Percentiles rank a stretch among this genome's conserved stretches.
Conservation (phyloP, 768 basidiomycete genomes). For the Collybiopsis confluens region DNA sequence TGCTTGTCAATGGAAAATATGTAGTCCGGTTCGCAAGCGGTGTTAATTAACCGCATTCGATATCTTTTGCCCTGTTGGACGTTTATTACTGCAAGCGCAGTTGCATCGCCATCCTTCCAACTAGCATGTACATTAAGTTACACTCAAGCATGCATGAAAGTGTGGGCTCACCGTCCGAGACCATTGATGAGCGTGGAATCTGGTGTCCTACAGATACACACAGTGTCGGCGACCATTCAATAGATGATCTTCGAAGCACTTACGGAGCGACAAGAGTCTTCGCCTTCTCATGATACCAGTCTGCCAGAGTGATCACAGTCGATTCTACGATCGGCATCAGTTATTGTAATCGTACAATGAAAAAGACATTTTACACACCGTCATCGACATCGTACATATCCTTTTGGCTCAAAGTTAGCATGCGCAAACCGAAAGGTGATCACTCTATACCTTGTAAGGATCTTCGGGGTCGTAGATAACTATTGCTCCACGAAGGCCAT, state of each 20-base stretch:
- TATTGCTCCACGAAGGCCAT: slow-evolving; percentile 11
- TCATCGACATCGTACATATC: slow-evolving; percentile 18
- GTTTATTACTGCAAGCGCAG: slow-evolving; percentile 38
- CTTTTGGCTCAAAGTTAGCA: no score
- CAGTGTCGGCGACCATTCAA: not conserved
- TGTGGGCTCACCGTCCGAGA: not conserved
- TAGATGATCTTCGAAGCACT: no score
- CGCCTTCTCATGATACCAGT: slow-evolving; percentile 1
- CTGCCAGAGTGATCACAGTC: slow-evolving; percentile 7
- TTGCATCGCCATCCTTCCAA: no score
- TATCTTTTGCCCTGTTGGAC: slow-evolving; percentile 39
- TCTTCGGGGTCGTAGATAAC: slow-evolving; percentile 15
- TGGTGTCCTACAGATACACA: not conserved
- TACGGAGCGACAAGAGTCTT: no score
- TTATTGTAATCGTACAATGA: not conserved
- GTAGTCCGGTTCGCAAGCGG: slow-evolving; percentile 37
- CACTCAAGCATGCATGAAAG: not conserved
- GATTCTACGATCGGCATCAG: not conserved
- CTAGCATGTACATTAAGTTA: no score
- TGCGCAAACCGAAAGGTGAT: no score
- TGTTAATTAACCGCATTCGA: slow-evolving; percentile 48
- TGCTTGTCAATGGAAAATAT: slow-evolving; percentile 42
- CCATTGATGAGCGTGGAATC: slow-evolving; percentile 11
- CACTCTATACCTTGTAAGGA: no score
- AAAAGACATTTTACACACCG: slow-evolving; percentile 9